Evolutionary conservation across 1,139 yeast genomes (phyloP), one percentile per base, ranked within the genome.

Genomic region (Saccharomyces hybrid): DNA sequence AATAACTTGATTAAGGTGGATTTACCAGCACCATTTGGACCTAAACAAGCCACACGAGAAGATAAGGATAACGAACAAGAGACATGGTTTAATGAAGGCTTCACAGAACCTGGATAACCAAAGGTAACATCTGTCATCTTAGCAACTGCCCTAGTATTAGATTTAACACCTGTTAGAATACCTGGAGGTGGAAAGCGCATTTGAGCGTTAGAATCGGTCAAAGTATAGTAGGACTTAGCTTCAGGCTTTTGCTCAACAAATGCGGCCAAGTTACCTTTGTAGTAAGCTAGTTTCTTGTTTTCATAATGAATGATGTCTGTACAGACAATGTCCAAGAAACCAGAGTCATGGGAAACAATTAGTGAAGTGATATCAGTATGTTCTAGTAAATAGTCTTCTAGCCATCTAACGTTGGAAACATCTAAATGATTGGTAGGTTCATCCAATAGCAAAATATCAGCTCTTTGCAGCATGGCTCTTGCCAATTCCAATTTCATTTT

Each of bases 161-260:
- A 89, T 73, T 91, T 88, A 55, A 93, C 98, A 73, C 99, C 99
- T 16, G 97, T 86, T 64, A 93, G 78, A 62, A 91, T 87, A 66
- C 99, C 99, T 56, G 98, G 97, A n/a, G 97, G 95, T 61, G 99
- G 99, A 87, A 93, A 93, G 23, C 91, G 90, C 97, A 93, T 93
- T 74, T 91, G 88, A 59, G 93, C 95, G 64, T 86, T 87, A 42
- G 95, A 82, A 71, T 91, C 98, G 48, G 96, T 86, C 68, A 93
- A 81, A n/a, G 97, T 91, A 71, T 93, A 93, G 74, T 93, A 93
- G 11, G 97, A 84, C 73, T 89, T 90, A 58, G 97, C 98, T 73
- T 93, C 98, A 53, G 99, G 99, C 66, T 88, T 86, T 55, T 84
- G 86, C 73, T 85, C 82, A 63, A 93, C 99, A 65, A 93, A 91